These are phyloP conservation scores for Dittrichia graveolens DNA, from an alignment of 129 eudicot species.

Conservation along the genomic window DNA sequence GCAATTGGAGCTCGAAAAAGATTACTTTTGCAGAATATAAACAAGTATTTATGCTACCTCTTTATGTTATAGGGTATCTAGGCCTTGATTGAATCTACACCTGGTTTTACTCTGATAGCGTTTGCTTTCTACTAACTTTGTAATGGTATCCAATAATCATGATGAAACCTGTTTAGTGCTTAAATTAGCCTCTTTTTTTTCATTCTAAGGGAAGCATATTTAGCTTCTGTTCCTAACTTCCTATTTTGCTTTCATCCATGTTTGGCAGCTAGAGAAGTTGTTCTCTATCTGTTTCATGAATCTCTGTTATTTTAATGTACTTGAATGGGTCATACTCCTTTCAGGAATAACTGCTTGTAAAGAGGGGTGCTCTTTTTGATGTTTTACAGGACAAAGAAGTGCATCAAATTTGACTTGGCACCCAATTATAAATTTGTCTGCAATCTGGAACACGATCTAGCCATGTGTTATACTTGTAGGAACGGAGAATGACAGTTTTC, in stretches of 20 bases:
- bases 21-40: neutral
- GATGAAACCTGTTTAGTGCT: neutral
- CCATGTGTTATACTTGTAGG: constrained; percentile 2
- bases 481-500: constrained; percentile 14
- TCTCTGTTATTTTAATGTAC: constrained; percentile 3
- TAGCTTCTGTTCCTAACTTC: neutral
- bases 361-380: constrained; percentile 1
- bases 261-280: constrained; percentile 18
- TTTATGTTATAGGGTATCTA: neutral
- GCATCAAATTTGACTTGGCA: constrained; percentile 5
- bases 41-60: neutral
- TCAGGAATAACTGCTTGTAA: neutral
- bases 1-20: neutral
- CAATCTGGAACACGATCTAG: constrained; percentile 12
- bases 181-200: neutral
- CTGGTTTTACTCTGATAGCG: neutral
- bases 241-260: constrained; percentile 19
- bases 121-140: neutral
- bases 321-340: constrained; percentile 7
- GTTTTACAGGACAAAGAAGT: constrained; percentile 12
- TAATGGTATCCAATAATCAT: neutral
- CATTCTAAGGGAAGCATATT: neutral
- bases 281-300: constrained; percentile 7
- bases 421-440: constrained; percentile 1
- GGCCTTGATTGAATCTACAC: neutral